Evolutionary conservation across 2,329 filamentous ascomycete species (phyloP), one percentile per base, ranked within the genome.

Genomic region (Laburnicola sp.): DNA sequence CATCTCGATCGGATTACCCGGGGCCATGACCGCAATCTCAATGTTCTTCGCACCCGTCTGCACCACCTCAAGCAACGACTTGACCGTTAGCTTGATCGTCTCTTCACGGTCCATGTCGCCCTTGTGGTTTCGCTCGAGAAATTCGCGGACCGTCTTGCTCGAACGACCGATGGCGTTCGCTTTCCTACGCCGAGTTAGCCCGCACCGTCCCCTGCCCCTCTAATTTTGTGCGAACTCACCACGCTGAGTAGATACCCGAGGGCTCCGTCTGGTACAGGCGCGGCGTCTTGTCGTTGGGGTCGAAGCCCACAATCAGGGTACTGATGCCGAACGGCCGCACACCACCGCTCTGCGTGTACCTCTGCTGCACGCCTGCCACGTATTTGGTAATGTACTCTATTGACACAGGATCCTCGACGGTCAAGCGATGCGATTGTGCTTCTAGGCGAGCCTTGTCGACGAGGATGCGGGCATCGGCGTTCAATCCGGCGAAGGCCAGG

Each of bases 331-430:
- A 99, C n/a, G 94, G 94, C 69, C 94, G 83, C 46, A 99, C 94
- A 82, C 94, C 94, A 79, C 94, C 94, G 70, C 91, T 96, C 81
- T 99, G 94, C 41, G 94, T 99, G 82, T 99, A 99, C 76, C 91
- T 86, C 81, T 99, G 94, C 82, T 99, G 94, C 64, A 99, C 94
- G 50, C 93, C 90, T 47, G 94, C 94, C 58, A 99, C 88, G 70
- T 97, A 96, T 81, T 99, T 97, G 69, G 94, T 97, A 72, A 99
- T 97, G 82, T 99, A 99, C 79, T 99, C 94, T 75, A 99, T 95
- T 57, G 90, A 93, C 61, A 96, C 91, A 49, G 94, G 93, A 73
- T 99, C 95, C 75, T 99, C 94, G 52, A 99, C 91, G 3, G 94
- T 97, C 66, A 99, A 81, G 59, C 94, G 88, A 80, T 99, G 94